phyloP scores from a whole-genome alignment of 2,329 filamentous ascomycete genomes.

The Mycocentrospora acerina region DNA sequence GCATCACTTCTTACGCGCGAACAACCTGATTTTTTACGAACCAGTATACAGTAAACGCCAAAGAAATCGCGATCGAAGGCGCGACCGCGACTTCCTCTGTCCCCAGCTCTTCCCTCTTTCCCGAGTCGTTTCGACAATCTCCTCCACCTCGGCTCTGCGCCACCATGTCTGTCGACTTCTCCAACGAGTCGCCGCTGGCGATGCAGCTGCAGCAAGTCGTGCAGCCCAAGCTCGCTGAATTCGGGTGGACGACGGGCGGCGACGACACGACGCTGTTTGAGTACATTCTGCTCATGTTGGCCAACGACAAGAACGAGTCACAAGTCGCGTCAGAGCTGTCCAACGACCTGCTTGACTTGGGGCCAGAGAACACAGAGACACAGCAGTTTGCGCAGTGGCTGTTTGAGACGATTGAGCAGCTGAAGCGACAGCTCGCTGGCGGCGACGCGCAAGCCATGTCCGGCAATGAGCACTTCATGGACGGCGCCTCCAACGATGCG shows the following conservation, averaged over 20 bases:
- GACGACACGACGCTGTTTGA: constrained; percentile 84
- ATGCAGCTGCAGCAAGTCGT: constrained; percentile 80
- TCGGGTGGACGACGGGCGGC: constrained; percentile 84
- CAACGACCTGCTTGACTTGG: constrained; percentile 79
- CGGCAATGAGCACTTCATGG: constrained; percentile 23
- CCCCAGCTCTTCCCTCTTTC: constrained; percentile 11
- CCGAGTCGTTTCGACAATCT: constrained; percentile 17
- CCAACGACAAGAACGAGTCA: constrained; percentile 89
- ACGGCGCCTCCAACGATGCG: constrained; percentile 26
- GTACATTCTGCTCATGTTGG: constrained; percentile 96
- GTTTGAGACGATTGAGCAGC: constrained; percentile 77
- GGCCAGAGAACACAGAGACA: constrained; percentile 79
- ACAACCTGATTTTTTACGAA: constrained; percentile 12
- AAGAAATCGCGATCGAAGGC: constrained; percentile 20
- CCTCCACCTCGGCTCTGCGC: constrained; percentile 5
- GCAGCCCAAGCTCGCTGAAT: constrained; percentile 87
- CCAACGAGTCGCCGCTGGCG: constrained; percentile 78
- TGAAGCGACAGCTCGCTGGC: constrained; percentile 64
- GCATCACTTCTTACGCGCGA: constrained; percentile 12
- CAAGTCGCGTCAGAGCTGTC: constrained; percentile 88
- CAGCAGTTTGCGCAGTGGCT: constrained; percentile 87
- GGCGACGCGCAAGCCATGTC: constrained; percentile 30
- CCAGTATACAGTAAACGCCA: constrained; percentile 2
- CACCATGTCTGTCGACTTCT: constrained; percentile 75
- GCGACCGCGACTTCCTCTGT: constrained; percentile 27